A percentile compares a stretch with the other conserved stretches of the same genome.
Conservation (phyloP, 495 filamentous ascomycete species). For the Astrocystis sublimbata region DNA sequence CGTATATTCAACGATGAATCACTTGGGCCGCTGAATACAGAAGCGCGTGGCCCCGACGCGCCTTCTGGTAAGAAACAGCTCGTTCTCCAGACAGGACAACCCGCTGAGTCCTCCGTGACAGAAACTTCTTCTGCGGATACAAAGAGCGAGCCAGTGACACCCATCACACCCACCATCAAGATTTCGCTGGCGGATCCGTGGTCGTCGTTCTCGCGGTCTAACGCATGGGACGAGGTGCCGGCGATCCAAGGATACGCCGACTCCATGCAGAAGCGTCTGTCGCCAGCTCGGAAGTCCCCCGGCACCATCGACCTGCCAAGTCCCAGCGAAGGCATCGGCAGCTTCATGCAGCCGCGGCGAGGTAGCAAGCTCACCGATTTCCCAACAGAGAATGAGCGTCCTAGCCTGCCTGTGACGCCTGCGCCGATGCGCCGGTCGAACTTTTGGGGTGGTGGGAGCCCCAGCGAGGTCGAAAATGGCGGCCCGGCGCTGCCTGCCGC, state of each 20-base stretch:
- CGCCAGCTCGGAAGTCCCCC: constrained; percentile 44
- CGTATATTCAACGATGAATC: constrained; percentile 64
- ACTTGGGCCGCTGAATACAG: constrained; percentile 17
- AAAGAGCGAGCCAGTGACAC: constrained; percentile 47
- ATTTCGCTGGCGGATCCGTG: constrained; percentile 56
- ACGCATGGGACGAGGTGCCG: constrained; percentile 87
- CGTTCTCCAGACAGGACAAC: constrained; percentile 25
- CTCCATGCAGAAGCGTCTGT: constrained; percentile 63
- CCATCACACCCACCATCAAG: constrained; percentile 48
- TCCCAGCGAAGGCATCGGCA: constrained; percentile 24
- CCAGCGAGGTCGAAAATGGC: constrained; percentile 53
- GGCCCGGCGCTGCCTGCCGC: constrained; percentile 65
- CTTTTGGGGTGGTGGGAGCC: constrained; percentile 41
- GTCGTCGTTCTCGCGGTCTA: constrained; percentile 62
- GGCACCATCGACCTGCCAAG: constrained; percentile 12
- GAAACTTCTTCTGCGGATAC: constrained; percentile 36
- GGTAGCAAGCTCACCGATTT: constrained; percentile 79
- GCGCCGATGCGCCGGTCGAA: constrained; percentile 62
- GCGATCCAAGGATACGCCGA: constrained; percentile 81
- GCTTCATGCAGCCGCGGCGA: constrained; percentile 40
- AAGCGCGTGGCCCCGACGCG: constrained; percentile 5
- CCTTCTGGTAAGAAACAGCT: constrained; percentile 25
- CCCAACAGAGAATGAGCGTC: constrained; percentile 77
- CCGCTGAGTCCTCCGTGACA: constrained; percentile 38
- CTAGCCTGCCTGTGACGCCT: constrained; percentile 88